A percentile compares a stretch with the other conserved stretches of the same genome.
phyloP scores from a whole-genome alignment of 345 rosid genomes.

The Dipteronia sinensis region DNA sequence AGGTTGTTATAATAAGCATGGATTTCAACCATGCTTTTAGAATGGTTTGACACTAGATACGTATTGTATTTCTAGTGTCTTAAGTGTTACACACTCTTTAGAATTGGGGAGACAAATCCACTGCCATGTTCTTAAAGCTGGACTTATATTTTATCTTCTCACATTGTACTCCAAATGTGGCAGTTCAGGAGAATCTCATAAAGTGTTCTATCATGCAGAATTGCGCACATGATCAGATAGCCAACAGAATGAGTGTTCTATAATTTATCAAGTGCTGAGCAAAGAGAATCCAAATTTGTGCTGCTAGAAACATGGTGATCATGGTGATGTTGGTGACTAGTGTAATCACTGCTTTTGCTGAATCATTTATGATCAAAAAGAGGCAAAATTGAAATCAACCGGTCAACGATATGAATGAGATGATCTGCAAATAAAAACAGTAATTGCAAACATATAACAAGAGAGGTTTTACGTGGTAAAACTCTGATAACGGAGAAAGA shows the following conservation, averaged over 20 bases:
- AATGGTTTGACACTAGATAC: constrained; percentile 42
- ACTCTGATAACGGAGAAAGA: too few relatives aligned
- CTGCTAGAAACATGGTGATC: background rate
- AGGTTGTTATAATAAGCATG: too few relatives aligned
- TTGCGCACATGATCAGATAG: background rate
- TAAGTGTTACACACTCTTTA: constrained; percentile 49
- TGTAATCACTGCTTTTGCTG: too few relatives aligned
- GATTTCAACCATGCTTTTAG: too few relatives aligned
- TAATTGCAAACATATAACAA: too few relatives aligned
- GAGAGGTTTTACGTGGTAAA: too few relatives aligned
- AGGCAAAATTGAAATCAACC: too few relatives aligned
- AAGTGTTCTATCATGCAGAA: constrained; percentile 36
- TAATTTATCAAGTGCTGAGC: background rate
- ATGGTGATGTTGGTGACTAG: background rate
- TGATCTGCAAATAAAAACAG: too few relatives aligned
- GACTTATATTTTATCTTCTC: constrained; percentile 52
- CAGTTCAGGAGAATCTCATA: constrained; percentile 59
- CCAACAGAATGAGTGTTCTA: background rate
- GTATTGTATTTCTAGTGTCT: constrained; percentile 58
- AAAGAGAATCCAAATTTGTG: background rate
- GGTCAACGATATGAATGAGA: too few relatives aligned
- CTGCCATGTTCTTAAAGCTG: constrained; percentile 54
- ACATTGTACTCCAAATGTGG: constrained; percentile 82
- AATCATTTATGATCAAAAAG: too few relatives aligned
- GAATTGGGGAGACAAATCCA: constrained; percentile 66